Conservation (phyloP, 371 early-diverging fungal species). For the Circinella minor region DNA sequence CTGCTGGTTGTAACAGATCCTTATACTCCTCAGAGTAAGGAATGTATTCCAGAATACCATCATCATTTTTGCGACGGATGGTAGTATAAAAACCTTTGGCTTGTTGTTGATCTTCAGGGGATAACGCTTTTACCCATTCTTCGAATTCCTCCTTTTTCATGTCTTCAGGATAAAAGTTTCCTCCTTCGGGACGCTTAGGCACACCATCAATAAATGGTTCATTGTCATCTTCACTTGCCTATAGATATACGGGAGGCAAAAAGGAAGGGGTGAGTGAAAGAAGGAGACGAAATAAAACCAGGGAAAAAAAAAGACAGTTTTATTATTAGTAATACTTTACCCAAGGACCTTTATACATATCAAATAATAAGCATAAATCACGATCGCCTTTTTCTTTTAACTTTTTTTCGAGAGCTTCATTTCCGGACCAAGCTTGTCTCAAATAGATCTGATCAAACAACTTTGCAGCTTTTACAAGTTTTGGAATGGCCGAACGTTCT, state of each 20-base stretch:
- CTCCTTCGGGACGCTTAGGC: conserved; percentile 65
- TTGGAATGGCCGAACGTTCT: conserved; percentile 70
- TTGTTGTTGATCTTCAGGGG: conserved; percentile 44
- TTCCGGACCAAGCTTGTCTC: conserved; percentile 77
- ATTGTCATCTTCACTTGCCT: conserved; percentile 56
- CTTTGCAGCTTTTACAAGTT: conserved; percentile 68
- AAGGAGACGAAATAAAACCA: neutral
- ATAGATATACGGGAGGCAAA: neutral
- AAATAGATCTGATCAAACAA: conserved; percentile 69
- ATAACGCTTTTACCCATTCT: conserved; percentile 58
- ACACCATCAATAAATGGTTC: conserved; percentile 65
- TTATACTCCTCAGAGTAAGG: conserved; percentile 69
- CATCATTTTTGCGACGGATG: conserved; percentile 46
- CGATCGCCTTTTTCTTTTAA: conserved; percentile 44
- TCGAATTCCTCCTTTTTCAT: conserved; percentile 75
- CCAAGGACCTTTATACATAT: conserved; percentile 80
- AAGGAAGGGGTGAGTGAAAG: neutral
- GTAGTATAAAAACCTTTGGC: conserved; percentile 78
- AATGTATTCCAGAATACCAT: conserved; percentile 40
- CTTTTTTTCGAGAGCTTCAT: conserved; percentile 58
- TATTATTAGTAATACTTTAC: conserved; percentile 25
- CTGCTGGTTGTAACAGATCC: conserved; percentile 66
- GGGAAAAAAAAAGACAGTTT: neutral
- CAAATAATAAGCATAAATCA: conserved; percentile 58
- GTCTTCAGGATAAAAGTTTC: conserved; percentile 80